These are phyloP conservation scores for Saturnispora sanitii DNA, from an alignment of 805 yeast species.

Conservation along the genomic window DNA sequence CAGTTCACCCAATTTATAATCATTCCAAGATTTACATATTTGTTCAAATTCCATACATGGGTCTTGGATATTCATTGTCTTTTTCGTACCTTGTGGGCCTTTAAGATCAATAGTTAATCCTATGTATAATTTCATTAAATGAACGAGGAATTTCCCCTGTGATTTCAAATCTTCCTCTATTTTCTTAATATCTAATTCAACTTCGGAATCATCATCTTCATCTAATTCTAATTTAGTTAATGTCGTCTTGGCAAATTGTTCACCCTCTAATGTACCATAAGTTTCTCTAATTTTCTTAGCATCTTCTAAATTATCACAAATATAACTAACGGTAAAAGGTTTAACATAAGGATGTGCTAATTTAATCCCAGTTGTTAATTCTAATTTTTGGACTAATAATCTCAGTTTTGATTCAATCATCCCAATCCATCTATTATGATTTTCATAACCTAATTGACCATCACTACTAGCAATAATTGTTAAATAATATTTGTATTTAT, in stretches of 20 bases:
- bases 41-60: slow-evolving; percentile 87
- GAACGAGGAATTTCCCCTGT: slow-evolving; percentile 30
- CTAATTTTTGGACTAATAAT: slow-evolving; percentile 73
- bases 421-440: slow-evolving; percentile 87
- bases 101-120: slow-evolving; percentile 56
- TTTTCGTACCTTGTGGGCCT: slow-evolving; percentile 45
- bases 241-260: slow-evolving; percentile 31
- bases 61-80: slow-evolving; percentile 71
- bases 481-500: slow-evolving; percentile 74
- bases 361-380: slow-evolving; percentile 60
- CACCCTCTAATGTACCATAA: slow-evolving; percentile 54
- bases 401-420: slow-evolving; percentile 84
- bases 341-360: slow-evolving; percentile 88
- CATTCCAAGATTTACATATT: slow-evolving; percentile 64
- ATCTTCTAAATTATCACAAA: slow-evolving; percentile 35
- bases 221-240: too few relatives aligned
- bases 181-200: slow-evolving; percentile 19
- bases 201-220: slow-evolving; percentile 24
- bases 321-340: slow-evolving; percentile 48
- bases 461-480: slow-evolving; percentile 71
- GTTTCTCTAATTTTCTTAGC: slow-evolving; percentile 20
- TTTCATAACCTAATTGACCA: slow-evolving; percentile 50
- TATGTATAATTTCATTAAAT: slow-evolving; percentile 67
- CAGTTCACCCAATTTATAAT: too few relatives aligned
- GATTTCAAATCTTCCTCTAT: slow-evolving; percentile 20